Evolutionary conservation across 2,329 filamentous ascomycete species (phyloP).

Genomic region (Aspergillus clavatus): DNA sequence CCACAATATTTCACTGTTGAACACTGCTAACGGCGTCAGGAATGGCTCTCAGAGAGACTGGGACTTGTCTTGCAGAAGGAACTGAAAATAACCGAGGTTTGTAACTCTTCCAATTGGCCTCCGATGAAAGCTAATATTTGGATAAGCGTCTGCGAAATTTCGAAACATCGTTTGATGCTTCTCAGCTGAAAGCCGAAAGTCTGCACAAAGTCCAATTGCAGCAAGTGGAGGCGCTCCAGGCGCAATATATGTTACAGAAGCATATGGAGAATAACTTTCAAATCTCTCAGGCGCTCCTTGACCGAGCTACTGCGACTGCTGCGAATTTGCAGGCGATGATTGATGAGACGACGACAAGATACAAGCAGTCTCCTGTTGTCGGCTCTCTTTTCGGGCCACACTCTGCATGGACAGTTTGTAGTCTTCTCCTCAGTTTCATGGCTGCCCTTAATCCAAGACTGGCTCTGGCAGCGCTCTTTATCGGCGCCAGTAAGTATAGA

Average conservation of each 20-base stretch:
- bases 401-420: conserved; percentile 22
- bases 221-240: conserved; percentile 28
- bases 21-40: conserved; percentile 18
- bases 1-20: conserved; percentile 2
- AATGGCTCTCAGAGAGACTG: conserved; percentile 28
- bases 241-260: conserved; percentile 25
- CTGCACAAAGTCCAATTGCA: conserved; percentile 31
- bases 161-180: conserved; percentile 28
- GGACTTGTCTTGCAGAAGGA: conserved; percentile 30
- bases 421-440: conserved; percentile 22
- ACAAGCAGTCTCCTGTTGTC: conserved; percentile 16
- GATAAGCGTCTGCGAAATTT: conserved; percentile 36
- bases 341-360: conserved; percentile 25
- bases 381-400: conserved; percentile 13
- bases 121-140: conserved; percentile 15
- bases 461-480: conserved; percentile 18
- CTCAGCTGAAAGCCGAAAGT: conserved; percentile 28
- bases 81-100: conserved; percentile 30
- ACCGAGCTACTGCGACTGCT: conserved; percentile 23
- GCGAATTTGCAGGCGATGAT: conserved; percentile 29
- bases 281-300: conserved; percentile 30
- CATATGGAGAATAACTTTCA: conserved; percentile 22
- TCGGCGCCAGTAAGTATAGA: conserved; percentile 9
- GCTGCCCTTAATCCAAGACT: conserved; percentile 20
- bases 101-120: background rate